Percentiles rank a stretch among this genome's conserved stretches.
These are phyloP conservation scores for Beauveria rudraprayagi DNA, from an alignment of 2,329 filamentous ascomycete genomes.

Conservation along the genomic window DNA sequence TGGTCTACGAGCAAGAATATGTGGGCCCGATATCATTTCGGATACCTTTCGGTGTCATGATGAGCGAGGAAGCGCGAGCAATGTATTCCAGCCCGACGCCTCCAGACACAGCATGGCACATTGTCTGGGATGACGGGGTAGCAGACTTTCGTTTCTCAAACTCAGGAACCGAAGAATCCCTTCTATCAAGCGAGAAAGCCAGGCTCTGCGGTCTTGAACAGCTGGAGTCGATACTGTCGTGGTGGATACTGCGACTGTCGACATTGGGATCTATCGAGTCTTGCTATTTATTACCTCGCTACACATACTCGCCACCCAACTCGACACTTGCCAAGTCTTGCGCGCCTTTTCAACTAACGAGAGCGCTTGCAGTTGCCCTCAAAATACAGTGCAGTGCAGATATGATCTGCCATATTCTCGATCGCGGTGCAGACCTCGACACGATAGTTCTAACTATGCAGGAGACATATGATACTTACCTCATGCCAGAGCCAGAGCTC, in stretches of 20 bases:
- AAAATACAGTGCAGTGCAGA: not conserved
- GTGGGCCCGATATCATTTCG: not conserved
- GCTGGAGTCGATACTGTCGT: not conserved
- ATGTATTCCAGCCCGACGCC: not conserved
- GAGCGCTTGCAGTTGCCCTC: not conserved
- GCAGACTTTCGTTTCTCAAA: conserved; percentile 2
- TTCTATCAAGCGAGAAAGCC: not conserved
- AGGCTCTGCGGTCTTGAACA: not conserved
- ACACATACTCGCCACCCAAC: not conserved
- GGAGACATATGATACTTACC: not conserved
- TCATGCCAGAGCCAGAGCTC: not conserved
- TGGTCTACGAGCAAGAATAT: not conserved
- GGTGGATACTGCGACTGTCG: not conserved
- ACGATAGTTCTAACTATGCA: not conserved
- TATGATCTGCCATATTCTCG: not conserved
- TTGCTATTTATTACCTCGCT: not conserved
- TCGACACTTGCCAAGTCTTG: not conserved
- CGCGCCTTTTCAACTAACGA: not conserved
- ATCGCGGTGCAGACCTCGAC: not conserved
- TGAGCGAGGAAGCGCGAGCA: not conserved
- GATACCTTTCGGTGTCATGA: not conserved
- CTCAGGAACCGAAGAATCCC: not conserved
- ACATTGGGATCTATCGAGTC: not conserved
- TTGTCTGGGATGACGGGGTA: not conserved
- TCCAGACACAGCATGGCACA: not conserved